A percentile compares a stretch with the other conserved stretches of the same genome.
phyloP scores from a whole-genome alignment of 148 eudicot species.

The Oxyria digyna region DNA sequence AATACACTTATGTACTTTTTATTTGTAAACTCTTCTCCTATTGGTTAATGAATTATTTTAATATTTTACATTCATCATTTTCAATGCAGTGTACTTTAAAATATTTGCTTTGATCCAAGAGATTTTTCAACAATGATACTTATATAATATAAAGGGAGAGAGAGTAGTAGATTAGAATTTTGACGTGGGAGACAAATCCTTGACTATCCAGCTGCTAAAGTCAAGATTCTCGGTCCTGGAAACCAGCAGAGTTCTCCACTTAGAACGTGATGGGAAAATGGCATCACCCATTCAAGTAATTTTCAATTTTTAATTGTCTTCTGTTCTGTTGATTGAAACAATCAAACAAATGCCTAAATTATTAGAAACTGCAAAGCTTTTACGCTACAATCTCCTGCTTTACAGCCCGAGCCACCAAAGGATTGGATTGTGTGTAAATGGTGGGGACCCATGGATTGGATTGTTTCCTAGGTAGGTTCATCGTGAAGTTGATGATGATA shows the following conservation, averaged over 20 bases:
- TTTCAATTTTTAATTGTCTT: too few species aligned
- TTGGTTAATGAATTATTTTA: too few species aligned
- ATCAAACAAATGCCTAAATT: background rate
- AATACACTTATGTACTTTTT: too few species aligned
- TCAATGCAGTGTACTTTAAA: too few species aligned
- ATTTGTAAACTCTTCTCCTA: too few species aligned
- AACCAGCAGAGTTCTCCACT: background rate
- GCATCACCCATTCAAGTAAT: background rate
- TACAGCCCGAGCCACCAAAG: background rate
- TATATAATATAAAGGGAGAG: too few species aligned
- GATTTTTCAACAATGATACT: too few species aligned
- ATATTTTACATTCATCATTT: too few species aligned
- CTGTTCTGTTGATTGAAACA: too few species aligned
- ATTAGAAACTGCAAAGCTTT: background rate
- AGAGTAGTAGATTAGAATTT: background rate
- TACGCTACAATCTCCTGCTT: background rate
- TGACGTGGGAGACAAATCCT: background rate
- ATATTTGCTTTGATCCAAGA: too few species aligned
- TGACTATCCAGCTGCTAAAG: background rate
- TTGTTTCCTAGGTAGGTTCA: too few species aligned
- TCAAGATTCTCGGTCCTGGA: background rate
- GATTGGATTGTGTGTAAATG: slow-evolving; percentile 14
- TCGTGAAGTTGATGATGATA: slow-evolving; percentile 21
- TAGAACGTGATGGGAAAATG: background rate
- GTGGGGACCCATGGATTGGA: too few species aligned